Evolutionary conservation across 331 rosid species (phyloP), one percentile per base, ranked within the genome.

Genomic region (Ulmus americana): DNA sequence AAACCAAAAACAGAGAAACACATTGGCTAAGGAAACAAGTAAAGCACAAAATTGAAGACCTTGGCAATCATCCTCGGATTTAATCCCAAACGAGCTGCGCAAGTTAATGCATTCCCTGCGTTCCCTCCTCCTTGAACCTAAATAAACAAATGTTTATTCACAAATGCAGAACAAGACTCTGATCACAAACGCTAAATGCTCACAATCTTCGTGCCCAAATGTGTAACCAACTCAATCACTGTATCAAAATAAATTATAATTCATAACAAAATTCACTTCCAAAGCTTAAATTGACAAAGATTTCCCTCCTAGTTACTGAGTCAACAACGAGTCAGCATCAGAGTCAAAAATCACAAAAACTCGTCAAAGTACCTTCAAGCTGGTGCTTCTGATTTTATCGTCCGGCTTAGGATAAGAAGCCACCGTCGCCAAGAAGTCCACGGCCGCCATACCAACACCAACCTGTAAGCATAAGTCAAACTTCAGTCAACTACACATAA

Each of bases 71-170:
- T 69, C 74, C 88, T 85, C 39, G 91, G 82, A 58, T 49, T 82
- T 70, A 92, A 77, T 45, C 97, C 98, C 83, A 92, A 74, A 55
- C 95, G 95, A 47, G 95, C 85, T 16, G 82, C 91, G 74, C 95
- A 83, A 53, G 97, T 85, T 65, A 92, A 58, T 45, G 97, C 86
- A 79, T 92, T 89, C 63, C 89, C 94, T 0, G 69, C 83, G 52
- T 86, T 92, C 55, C 95, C 98, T 7, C 98, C 98, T 53, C 95
- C 95, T 80, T 85, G 83, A 52, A 92, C 84, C 98, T 92, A 67
- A 15, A 43, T 54, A 79, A 40, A 18, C 3, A 54, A 15, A 53
- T 15, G 8, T 50, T 50, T 28, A 28, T 28, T 28, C 35, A 28
- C 35, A 28, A 28, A 28, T 28, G 35, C 35, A 28, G 35, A 28